Conservation (phyloP, 2,329 filamentous ascomycete genomes). For the Hyphodiscus sp. region DNA sequence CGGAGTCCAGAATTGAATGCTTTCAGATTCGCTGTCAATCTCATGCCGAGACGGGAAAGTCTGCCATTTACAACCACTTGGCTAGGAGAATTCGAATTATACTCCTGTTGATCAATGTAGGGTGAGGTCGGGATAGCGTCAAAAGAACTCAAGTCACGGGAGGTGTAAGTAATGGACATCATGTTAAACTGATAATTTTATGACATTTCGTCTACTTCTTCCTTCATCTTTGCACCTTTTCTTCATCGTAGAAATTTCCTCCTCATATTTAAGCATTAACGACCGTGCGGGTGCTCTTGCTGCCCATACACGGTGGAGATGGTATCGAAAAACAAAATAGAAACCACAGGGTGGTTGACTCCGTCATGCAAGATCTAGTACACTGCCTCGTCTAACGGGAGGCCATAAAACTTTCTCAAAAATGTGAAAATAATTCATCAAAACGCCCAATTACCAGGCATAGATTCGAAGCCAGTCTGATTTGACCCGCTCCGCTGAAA, state of each 20-base stretch:
- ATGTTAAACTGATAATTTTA: background rate
- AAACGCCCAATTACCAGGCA: background rate
- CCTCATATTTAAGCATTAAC: background rate
- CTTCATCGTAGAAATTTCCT: background rate
- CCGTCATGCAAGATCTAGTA: background rate
- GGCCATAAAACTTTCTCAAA: background rate
- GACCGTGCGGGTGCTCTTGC: background rate
- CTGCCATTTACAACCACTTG: no score
- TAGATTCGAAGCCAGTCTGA: conserved; percentile 1
- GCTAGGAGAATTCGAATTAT: no score
- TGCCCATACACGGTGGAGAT: background rate
- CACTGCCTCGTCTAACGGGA: background rate
- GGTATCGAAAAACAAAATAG: background rate
- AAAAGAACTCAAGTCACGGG: background rate
- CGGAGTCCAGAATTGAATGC: no score
- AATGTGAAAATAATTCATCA: background rate
- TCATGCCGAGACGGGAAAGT: no score
- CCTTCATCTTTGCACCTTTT: background rate
- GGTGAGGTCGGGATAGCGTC: background rate
- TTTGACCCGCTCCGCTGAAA: background rate
- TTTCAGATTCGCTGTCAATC: no score
- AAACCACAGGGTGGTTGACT: background rate
- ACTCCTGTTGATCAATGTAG: no score
- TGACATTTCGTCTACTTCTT: background rate
- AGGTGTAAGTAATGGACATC: background rate